A percentile compares a stretch with the other conserved stretches of the same genome.
Conservation (phyloP, 805 yeast species). For the Candida nitratophila region DNA sequence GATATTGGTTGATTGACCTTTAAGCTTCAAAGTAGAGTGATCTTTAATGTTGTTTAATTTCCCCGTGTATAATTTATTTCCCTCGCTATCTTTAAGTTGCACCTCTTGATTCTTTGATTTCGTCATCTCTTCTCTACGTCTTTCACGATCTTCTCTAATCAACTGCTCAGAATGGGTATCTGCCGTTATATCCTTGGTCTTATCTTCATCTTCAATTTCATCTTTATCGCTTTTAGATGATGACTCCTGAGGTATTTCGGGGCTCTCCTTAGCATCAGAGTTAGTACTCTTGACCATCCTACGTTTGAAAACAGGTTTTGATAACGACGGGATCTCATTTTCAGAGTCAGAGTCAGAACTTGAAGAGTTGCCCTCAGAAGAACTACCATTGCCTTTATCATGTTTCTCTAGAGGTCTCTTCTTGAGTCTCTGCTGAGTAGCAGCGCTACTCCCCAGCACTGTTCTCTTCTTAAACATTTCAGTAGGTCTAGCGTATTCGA, state of each 20-base stretch:
- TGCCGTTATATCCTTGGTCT: neutral
- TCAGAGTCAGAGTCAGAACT: no score
- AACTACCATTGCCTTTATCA: slow-evolving; percentile 1
- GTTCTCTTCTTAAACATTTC: slow-evolving; percentile 34
- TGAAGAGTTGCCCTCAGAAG: no score
- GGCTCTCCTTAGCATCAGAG: no score
- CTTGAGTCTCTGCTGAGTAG: neutral
- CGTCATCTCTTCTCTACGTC: neutral
- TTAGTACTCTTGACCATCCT: neutral
- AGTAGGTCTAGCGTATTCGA: no score
- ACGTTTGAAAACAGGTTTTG: neutral
- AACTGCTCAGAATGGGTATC: slow-evolving; percentile 12
- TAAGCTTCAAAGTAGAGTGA: slow-evolving; percentile 9
- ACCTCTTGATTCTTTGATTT: neutral
- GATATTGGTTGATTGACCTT: slow-evolving; percentile 37
- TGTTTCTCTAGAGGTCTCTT: slow-evolving; percentile 5
- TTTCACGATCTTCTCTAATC: slow-evolving; percentile 15
- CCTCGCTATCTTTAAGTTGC: slow-evolving; percentile 8
- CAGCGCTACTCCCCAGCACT: slow-evolving; percentile 8
- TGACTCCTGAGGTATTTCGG: neutral
- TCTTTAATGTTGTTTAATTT: slow-evolving; percentile 4
- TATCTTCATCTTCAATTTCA: slow-evolving; percentile 11
- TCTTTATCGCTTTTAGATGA: slow-evolving; percentile 3
- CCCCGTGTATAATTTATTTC: slow-evolving; percentile 24
- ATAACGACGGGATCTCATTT: neutral